phyloP scores from a whole-genome alignment of 2,329 filamentous ascomycete genomes.

The Tolypocladium inflatum region DNA sequence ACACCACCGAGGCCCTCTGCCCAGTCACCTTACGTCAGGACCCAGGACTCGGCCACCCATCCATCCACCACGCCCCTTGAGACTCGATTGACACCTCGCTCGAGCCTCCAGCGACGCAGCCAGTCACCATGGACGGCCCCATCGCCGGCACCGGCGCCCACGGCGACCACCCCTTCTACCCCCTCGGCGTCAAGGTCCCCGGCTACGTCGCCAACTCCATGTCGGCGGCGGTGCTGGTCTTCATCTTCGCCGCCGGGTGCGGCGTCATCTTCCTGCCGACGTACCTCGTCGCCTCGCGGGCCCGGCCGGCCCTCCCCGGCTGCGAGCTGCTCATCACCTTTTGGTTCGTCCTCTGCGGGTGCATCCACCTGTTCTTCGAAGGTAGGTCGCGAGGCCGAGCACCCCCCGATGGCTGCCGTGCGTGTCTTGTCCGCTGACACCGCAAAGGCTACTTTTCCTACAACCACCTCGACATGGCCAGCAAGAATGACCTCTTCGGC shows the following conservation, averaged over 20 bases:
- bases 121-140: constrained; percentile 1
- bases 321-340: constrained; percentile 51
- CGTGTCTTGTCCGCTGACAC: background rate
- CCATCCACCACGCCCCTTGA: background rate
- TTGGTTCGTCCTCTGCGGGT: constrained; percentile 69
- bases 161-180: constrained; percentile 58
- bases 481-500: constrained; percentile 32
- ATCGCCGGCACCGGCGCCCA: background rate
- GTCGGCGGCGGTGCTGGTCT: constrained; percentile 47
- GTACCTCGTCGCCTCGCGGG: constrained; percentile 39
- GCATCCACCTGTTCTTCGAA: constrained; percentile 33
- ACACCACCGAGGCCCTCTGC: background rate
- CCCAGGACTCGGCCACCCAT: background rate
- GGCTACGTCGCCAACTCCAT: constrained; percentile 59
- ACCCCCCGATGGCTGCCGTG: background rate
- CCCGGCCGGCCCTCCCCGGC: constrained; percentile 40
- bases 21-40: background rate
- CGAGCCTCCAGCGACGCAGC: background rate
- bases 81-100: background rate
- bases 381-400: constrained; percentile 11
- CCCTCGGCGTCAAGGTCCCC: constrained; percentile 49
- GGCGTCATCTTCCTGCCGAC: constrained; percentile 47
- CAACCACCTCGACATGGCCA: constrained; percentile 31
- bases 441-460: constrained; percentile 36
- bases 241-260: constrained; percentile 48